Evolutionary conservation across 208 protist genomes (phyloP), one percentile per base, ranked within the genome.

Genomic region (Histomonas meleagridis): DNA sequence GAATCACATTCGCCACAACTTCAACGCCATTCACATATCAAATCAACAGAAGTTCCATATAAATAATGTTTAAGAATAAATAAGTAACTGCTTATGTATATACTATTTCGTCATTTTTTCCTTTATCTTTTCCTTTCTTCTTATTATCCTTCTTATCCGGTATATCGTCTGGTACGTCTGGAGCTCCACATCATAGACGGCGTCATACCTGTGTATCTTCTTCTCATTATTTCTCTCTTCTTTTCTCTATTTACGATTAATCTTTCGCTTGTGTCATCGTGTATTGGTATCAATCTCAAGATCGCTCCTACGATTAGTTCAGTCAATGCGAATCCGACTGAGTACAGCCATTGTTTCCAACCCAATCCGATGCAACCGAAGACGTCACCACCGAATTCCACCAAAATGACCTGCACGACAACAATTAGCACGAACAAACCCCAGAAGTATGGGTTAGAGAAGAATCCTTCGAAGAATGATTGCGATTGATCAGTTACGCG

Each of bases 151-250:
- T n/a, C n/a, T n/a, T n/a, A n/a, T n/a, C n/a, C n/a, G n/a, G n/a
- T n/a, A n/a, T n/a, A n/a, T n/a, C n/a, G n/a, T n/a, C n/a, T n/a
- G n/a, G n/a, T n/a, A 51, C 76, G 18, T 86, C 76, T 55, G 76
- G 76, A 14, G 43, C 76, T 2, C 76, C 76, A 86, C 76, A 86
- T 86, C 76, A 86, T 86, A 40, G 76, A 51, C 18, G 76, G 76
- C 0, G 76, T 86, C 76, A 86, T 86, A 57, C 76, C 76, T 28
- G 76, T 86, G 46, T 86, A 86, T 26, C 46, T 51, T 38, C 76
- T 86, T 18, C 28, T 46, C 76, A 86, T 86, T 2, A 86, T 35
- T 38, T 51, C 46, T 55, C 76, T 51, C 46, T 86, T 86, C 26
- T 86, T 14, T 55, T 55, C 76, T 32, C 76, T 32, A 12, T 46